Evolutionary conservation across 345 rosid species (phyloP).

Genomic region (Dimocarpus longan): DNA sequence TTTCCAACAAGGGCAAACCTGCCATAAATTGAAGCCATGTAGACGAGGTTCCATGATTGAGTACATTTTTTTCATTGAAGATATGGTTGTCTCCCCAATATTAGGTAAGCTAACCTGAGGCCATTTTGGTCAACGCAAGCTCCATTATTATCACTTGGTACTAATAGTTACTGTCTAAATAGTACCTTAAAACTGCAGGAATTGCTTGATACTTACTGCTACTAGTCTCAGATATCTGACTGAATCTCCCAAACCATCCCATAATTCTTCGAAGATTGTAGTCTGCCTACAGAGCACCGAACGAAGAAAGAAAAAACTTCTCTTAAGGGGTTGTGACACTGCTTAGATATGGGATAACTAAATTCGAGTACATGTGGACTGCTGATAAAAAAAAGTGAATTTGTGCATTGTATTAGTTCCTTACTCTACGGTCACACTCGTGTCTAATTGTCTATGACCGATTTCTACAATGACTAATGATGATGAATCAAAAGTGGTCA

Average conservation of each 20-base stretch:
- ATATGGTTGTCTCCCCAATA: conserved; percentile 44
- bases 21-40: conserved; percentile 59
- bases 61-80: conserved; percentile 53
- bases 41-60: conserved; percentile 50
- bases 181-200: neutral
- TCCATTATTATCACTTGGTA: neutral
- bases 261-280: conserved; percentile 42
- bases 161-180: neutral
- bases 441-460: neutral
- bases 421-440: too few relatives aligned
- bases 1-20: conserved; percentile 35
- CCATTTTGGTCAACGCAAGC: neutral
- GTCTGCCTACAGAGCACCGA: conserved; percentile 37
- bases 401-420: too few relatives aligned
- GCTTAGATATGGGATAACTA: neutral
- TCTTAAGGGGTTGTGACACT: neutral
- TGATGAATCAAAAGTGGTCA: neutral
- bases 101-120: conserved; percentile 59
- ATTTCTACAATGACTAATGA: neutral
- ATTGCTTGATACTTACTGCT: conserved; percentile 43
- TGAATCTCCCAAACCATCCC: conserved; percentile 54
- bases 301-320: conserved; percentile 2
- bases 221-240: conserved; percentile 43
- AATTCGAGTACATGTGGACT: neutral
- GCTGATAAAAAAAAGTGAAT: neutral